A percentile compares a stretch with the other conserved stretches of the same genome.
These are phyloP conservation scores for Neurospora sp. DNA, from an alignment of 495 filamentous ascomycete species.

Conservation along the genomic window DNA sequence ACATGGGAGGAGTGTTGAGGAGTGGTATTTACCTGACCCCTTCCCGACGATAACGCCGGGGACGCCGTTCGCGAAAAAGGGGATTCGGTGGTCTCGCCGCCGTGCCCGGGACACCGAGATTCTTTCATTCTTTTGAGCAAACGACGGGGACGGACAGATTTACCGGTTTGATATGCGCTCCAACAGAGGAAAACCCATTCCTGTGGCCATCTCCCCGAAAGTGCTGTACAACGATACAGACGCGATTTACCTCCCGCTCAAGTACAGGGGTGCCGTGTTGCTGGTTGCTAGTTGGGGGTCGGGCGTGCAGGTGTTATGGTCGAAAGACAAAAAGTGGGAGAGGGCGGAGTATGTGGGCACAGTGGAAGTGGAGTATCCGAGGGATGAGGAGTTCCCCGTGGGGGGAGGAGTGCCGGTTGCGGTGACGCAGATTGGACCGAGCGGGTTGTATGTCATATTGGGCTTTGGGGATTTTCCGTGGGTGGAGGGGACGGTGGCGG, in stretches of 20 bases:
- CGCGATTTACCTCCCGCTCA: slow-evolving; percentile 26
- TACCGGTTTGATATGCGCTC: slow-evolving; percentile 22
- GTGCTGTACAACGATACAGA: slow-evolving; percentile 16
- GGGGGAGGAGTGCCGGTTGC: too few relatives aligned
- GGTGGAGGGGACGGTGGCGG: slow-evolving; percentile 9
- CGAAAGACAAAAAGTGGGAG: slow-evolving; percentile 23
- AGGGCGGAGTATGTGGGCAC: slow-evolving; percentile 26
- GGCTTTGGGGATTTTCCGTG: slow-evolving; percentile 19
- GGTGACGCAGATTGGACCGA: slow-evolving; percentile 17
- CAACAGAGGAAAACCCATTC: slow-evolving; percentile 9
- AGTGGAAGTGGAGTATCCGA: slow-evolving; percentile 10
- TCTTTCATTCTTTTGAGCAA: fast-evolving
- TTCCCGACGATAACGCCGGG: slow-evolving; percentile 11
- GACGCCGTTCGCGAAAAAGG: slow-evolving; percentile 12
- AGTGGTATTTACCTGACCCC: slow-evolving; percentile 19
- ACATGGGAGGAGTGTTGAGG: slow-evolving; percentile 13
- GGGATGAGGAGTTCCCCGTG: slow-evolving; percentile 7
- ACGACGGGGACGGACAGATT: slow-evolving; percentile 18
- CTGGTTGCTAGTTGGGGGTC: slow-evolving; percentile 14
- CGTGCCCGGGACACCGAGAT: not conserved
- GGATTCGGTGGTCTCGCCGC: slow-evolving; percentile 16
- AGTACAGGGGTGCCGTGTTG: slow-evolving; percentile 24
- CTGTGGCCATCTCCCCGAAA: slow-evolving; percentile 11
- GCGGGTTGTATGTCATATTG: slow-evolving; percentile 12
- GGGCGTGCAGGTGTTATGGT: slow-evolving; percentile 26